phyloP scores from a whole-genome alignment of 257 asterid genomes.

The Gentiana straminea region DNA sequence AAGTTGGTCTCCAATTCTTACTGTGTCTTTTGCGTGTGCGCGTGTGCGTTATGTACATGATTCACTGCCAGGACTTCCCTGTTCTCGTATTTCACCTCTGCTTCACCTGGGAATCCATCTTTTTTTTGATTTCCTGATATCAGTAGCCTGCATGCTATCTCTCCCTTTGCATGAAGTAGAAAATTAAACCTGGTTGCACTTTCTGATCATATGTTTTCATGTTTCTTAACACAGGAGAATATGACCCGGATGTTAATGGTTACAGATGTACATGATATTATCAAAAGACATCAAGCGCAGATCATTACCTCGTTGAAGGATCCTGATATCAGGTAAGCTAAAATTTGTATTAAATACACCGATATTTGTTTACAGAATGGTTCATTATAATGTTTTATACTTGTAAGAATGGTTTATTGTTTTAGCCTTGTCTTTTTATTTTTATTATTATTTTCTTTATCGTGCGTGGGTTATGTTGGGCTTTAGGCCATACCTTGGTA shows the following conservation, averaged over 20 bases:
- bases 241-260: conserved; percentile 99
- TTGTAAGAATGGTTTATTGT: too few species aligned
- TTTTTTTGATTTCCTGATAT: not conserved
- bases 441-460: too few species aligned
- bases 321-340: conserved; percentile 85
- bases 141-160: not conserved
- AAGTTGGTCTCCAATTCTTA: conserved; percentile 17
- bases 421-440: not conserved
- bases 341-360: conserved; percentile 1
- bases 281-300: conserved; percentile 97
- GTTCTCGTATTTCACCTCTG: not conserved
- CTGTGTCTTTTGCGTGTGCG: not conserved
- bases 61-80: not conserved
- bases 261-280: conserved; percentile 87
- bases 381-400: not conserved
- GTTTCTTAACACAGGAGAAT: conserved; percentile 59
- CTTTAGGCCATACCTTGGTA: too few species aligned
- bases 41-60: not conserved
- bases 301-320: conserved; percentile 92
- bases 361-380: not conserved
- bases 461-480: too few species aligned
- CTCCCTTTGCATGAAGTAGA: not conserved
- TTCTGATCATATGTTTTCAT: conserved; percentile 14
- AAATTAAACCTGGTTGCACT: conserved; percentile 5
- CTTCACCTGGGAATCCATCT: not conserved